These are phyloP conservation scores for Metschnikowia drakensbergensis DNA, from an alignment of 805 yeast species.

Conservation along the genomic window DNA sequence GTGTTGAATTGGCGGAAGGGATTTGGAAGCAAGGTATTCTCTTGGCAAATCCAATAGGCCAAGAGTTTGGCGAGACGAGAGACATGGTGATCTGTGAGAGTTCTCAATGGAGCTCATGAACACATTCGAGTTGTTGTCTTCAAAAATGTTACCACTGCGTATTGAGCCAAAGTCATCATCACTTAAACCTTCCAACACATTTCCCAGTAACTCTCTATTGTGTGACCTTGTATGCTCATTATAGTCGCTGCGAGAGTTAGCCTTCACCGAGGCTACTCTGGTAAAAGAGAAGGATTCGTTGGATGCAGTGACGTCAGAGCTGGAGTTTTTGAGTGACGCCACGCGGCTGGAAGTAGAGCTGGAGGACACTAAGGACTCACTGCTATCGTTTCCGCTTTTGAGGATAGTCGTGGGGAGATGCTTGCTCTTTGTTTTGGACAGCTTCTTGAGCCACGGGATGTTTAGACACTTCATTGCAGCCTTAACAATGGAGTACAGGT, in stretches of 20 bases:
- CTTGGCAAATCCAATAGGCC: conserved; percentile 32
- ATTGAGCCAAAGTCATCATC: background rate
- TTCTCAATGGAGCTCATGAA: conserved; percentile 15
- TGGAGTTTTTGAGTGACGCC: conserved; percentile 8
- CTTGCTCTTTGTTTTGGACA: background rate
- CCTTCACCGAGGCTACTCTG: conserved; percentile 30
- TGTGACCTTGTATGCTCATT: conserved; percentile 32
- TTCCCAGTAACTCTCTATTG: conserved; percentile 15
- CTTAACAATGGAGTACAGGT: conserved; percentile 21
- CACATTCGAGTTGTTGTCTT: conserved; percentile 29
- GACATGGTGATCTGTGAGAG: background rate
- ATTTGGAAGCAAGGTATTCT: conserved; percentile 26
- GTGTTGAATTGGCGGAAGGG: conserved; percentile 18
- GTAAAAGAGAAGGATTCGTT: conserved; percentile 16
- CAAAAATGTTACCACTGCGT: conserved; percentile 3
- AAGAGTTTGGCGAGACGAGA: conserved; percentile 8
- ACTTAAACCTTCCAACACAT: background rate
- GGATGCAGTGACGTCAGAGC: conserved; percentile 14
- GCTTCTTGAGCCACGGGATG: conserved; percentile 32
- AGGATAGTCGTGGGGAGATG: background rate
- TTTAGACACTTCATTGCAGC: conserved; percentile 33
- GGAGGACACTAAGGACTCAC: background rate
- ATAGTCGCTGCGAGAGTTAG: conserved; percentile 33
- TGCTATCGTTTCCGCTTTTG: background rate
- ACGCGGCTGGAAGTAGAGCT: background rate